phyloP scores from a whole-genome alignment of 2,329 filamentous ascomycete genomes.

The Chrysoporthe cubensis region DNA sequence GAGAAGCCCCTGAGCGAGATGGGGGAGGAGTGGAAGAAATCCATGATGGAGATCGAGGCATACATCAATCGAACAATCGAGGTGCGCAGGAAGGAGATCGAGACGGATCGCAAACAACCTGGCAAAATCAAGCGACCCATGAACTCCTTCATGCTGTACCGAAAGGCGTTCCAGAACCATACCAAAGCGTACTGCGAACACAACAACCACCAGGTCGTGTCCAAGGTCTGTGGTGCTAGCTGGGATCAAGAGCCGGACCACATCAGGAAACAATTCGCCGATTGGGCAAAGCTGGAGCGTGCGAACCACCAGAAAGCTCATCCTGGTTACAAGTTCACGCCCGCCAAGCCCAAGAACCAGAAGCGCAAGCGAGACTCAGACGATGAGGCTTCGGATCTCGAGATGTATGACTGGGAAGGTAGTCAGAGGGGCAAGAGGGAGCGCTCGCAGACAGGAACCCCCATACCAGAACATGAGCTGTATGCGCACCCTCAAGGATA shows the following conservation, averaged over 20 bases:
- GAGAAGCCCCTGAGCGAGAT: conserved; percentile 72
- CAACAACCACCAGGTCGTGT: conserved; percentile 94
- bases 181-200: conserved; percentile 80
- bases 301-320: conserved; percentile 84
- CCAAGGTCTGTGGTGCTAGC: conserved; percentile 80
- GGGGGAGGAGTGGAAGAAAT: conserved; percentile 60
- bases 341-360: conserved; percentile 66
- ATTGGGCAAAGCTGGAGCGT: conserved; percentile 78
- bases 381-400: conserved; percentile 47
- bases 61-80: conserved; percentile 77
- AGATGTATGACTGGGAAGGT: conserved; percentile 49
- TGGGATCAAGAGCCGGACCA: conserved; percentile 82
- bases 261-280: conserved; percentile 75
- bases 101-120: conserved; percentile 62
- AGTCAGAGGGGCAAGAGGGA: conserved; percentile 37
- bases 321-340: conserved; percentile 92
- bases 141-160: conserved; percentile 98
- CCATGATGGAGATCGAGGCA: conserved; percentile 75
- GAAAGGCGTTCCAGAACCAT: conserved; percentile 86
- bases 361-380: conserved; percentile 40
- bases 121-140: conserved; percentile 89
- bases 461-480: conserved; percentile 39
- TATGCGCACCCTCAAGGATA: conserved; percentile 20
- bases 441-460: conserved; percentile 38
- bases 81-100: conserved; percentile 68